Evolutionary conservation across 2,329 filamentous ascomycete species (phyloP).

Genomic region (Teratosphaeria pseudoeucalypti): DNA sequence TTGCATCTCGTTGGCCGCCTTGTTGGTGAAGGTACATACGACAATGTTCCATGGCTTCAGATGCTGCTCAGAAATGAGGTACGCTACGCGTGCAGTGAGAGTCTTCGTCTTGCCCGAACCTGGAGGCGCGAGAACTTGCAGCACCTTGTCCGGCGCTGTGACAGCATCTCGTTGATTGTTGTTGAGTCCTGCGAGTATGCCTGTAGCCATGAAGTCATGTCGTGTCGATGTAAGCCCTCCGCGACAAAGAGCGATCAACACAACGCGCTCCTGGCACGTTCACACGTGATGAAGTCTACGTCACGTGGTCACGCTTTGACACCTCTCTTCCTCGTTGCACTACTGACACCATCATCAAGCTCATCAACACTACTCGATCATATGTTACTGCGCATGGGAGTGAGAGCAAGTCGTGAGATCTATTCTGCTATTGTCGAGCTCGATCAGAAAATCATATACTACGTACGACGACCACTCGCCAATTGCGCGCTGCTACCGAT

Average conservation of each 20-base stretch:
- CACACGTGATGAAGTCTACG: too few relatives aligned
- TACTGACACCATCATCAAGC: not conserved
- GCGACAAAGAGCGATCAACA: not conserved
- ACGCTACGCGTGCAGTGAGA: slow-evolving; percentile 81
- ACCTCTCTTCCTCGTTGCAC: not conserved
- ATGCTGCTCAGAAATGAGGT: slow-evolving; percentile 63
- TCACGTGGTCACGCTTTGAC: not conserved
- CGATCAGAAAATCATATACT: too few relatives aligned
- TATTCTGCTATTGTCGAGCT: too few relatives aligned
- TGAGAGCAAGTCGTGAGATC: too few relatives aligned
- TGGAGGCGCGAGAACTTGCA: slow-evolving; percentile 54
- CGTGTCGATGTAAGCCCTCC: not conserved
- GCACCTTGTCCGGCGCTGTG: slow-evolving; percentile 47
- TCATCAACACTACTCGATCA: too few relatives aligned
- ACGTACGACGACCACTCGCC: too few relatives aligned
- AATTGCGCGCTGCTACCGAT: too few relatives aligned
- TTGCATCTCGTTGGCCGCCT: slow-evolving; percentile 89
- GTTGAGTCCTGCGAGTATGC: slow-evolving; percentile 53
- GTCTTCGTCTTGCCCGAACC: slow-evolving; percentile 90
- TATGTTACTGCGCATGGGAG: too few relatives aligned
- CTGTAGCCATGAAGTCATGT: slow-evolving; percentile 30
- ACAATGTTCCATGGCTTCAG: slow-evolving; percentile 78
- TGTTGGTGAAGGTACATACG: slow-evolving; percentile 94
- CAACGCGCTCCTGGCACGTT: not conserved
- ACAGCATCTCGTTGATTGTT: slow-evolving; percentile 54